A percentile compares a stretch with the other conserved stretches of the same genome.
Evolutionary conservation across 2,329 filamentous ascomycete species (phyloP).

Genomic region (Penicillium sp.): DNA sequence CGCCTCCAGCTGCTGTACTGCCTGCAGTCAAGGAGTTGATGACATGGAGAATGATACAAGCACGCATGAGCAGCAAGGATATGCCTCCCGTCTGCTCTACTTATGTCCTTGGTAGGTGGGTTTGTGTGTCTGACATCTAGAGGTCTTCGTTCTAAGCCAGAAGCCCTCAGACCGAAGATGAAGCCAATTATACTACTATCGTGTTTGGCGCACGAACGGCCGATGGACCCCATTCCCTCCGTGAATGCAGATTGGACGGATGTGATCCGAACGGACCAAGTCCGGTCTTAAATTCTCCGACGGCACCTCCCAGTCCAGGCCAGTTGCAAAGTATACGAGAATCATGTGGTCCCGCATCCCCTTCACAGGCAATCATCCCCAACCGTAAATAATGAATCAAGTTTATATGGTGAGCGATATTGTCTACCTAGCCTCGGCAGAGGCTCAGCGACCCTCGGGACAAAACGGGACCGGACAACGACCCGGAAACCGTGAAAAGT

Average conservation of each 20-base stretch:
- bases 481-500: constrained; percentile 6
- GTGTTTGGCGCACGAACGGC: background rate
- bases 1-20: constrained; percentile 14
- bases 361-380: constrained; percentile 5
- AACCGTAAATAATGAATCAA: background rate
- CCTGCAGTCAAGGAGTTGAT: constrained; percentile 17
- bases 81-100: background rate
- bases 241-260: constrained; percentile 3
- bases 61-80: constrained; percentile 5
- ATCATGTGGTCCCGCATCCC: constrained; percentile 18
- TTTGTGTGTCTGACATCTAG: background rate
- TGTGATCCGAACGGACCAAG: constrained; percentile 9
- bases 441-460: constrained; percentile 20
- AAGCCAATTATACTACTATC: background rate
- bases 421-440: constrained; percentile 11
- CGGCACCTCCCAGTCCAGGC: constrained; percentile 8
- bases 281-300: constrained; percentile 19
- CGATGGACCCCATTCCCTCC: background rate
- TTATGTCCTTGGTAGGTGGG: background rate
- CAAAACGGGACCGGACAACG: constrained; percentile 17
- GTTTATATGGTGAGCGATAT: constrained; percentile 2
- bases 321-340: constrained; percentile 21
- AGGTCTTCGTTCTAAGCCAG: no score
- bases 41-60: constrained; percentile 4
- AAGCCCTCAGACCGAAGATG: background rate